A percentile compares a stretch with the other conserved stretches of the same genome.
Conservation (phyloP, 441 rosid species). For the Corymbia citriodora region DNA sequence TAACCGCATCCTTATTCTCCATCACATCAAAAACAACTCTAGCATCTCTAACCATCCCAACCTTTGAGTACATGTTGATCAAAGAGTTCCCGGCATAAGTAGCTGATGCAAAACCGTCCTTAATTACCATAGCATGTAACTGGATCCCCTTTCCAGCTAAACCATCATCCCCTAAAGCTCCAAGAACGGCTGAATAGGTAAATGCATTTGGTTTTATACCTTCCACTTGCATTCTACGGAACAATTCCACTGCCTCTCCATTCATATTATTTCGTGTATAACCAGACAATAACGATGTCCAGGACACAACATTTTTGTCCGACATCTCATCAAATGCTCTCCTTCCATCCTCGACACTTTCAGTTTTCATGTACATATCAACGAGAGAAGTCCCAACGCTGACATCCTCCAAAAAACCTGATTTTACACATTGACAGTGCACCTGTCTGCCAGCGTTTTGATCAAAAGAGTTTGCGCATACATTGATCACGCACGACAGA, state of each 20-base stretch:
- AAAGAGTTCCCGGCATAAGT: conserved; percentile 40
- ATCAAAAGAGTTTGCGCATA: conserved; percentile 46
- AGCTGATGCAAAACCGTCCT: conserved; percentile 37
- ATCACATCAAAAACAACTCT: conserved; percentile 37
- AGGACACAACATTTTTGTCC: conserved; percentile 50
- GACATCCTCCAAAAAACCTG: conserved; percentile 53
- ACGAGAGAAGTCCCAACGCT: conserved; percentile 75
- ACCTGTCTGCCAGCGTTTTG: conserved; percentile 50
- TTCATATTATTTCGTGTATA: conserved; percentile 27
- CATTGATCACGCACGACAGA: conserved; percentile 62
- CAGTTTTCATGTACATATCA: conserved; percentile 67
- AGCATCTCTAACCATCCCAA: conserved; percentile 34
- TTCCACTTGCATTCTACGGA: conserved; percentile 33
- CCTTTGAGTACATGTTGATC: conserved; percentile 47
- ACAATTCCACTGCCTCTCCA: conserved; percentile 31
- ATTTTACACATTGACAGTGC: conserved; percentile 51
- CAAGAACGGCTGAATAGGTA: conserved; percentile 46
- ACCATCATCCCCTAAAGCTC: conserved; percentile 43
- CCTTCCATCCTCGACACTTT: conserved; percentile 44
- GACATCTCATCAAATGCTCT: conserved; percentile 42
- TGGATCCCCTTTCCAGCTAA: conserved; percentile 32
- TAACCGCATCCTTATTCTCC: conserved; percentile 36
- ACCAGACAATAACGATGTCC: conserved; percentile 57
- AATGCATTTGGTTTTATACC: conserved; percentile 44
- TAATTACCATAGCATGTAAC: conserved; percentile 40